Percentiles rank a stretch among this genome's conserved stretches.
phyloP scores from a whole-genome alignment of 1,284 basidiomycete species.

The Cystobasidium sp. region DNA sequence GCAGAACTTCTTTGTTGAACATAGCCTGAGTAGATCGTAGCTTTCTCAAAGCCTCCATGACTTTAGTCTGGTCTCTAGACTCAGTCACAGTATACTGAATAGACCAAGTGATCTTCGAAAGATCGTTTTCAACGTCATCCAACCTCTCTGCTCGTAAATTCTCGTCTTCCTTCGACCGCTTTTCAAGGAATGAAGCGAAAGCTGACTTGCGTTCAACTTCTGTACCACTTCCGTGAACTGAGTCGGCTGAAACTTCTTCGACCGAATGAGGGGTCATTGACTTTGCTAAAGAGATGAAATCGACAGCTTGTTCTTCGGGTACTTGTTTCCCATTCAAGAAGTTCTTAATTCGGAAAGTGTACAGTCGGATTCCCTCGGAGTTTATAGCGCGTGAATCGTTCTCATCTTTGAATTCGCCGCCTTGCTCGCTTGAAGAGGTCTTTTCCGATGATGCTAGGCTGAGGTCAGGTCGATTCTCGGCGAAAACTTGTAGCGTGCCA shows the following conservation, averaged over 20 bases:
- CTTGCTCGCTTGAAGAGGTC: background rate
- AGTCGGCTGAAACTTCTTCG: background rate
- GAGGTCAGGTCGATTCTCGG: constrained; percentile 8
- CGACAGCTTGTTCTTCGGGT: constrained; percentile 1
- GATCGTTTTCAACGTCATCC: background rate
- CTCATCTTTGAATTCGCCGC: background rate
- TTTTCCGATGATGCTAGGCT: constrained; percentile 2
- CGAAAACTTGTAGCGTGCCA: constrained; percentile 28
- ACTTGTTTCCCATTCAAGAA: constrained; percentile 30
- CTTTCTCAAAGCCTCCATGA: background rate
- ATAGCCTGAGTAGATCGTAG: background rate
- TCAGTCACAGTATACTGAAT: constrained; percentile 9
- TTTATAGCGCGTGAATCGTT: background rate
- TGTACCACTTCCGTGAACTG: background rate
- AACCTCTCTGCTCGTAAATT: background rate
- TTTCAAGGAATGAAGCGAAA: background rate
- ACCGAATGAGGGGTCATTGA: background rate
- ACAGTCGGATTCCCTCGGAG: constrained; percentile 1
- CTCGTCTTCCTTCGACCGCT: background rate
- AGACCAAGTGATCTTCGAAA: background rate
- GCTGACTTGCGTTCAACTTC: background rate
- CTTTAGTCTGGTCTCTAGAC: constrained; percentile 7
- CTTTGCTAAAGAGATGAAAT: constrained; percentile 21
- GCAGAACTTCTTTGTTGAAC: constrained; percentile 1
- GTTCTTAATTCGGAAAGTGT: constrained; percentile 27